Base-by-base conservation (phyloP, 2,329 filamentous ascomycete species). In the Ramichloridium luteum region DNA sequence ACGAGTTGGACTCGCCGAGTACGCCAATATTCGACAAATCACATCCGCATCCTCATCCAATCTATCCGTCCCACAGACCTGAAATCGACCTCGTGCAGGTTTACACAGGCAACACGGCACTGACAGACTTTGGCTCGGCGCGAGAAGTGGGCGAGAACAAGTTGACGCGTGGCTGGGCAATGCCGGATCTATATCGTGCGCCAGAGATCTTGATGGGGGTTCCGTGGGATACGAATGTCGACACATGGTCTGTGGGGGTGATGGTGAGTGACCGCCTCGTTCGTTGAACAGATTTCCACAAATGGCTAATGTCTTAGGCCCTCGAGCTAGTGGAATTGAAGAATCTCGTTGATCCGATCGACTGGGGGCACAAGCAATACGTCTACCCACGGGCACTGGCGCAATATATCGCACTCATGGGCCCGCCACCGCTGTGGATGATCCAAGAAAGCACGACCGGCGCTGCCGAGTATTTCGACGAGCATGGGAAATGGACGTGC, bases 271-370 rank as follows among this genome's bases (percentile, higher is more conserved):
- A 8, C 8, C n/a, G 8, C 20, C 20, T 23, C 20, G 8, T 23
- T 23, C n/a, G n/a, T n/a, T n/a, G n/a, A n/a, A n/a, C n/a, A n/a
- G n/a, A n/a, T n/a, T n/a, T n/a, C n/a, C n/a, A n/a, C 25, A 26
- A 6, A n/a, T 6, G 13, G 25, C 13, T 16, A 16, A n/a, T n/a
- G 12, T 2, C 17, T 3, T 18, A 51, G 47, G 45, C 44, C 13
- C 43, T 51, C 4, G 49, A 53, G 31, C 41, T 51, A 6, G 13
- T 51, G 9, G 47, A 50, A 41, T 48, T 45, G 5, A 44, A 26
- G 25, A 49, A 45, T 17, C 34, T 53, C 6, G 47, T 53, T 34
- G 35, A 47, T 35, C 48, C 50, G 3, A 38, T 49, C n/a, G 45
- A 49, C 40, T 33, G 13, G 13, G 37, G 31, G 15, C 11, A 48